Evolutionary conservation across 495 filamentous ascomycete species (phyloP), one percentile per base, ranked within the genome.

Genomic region (Pseudoneurospora amorphoporcata): DNA sequence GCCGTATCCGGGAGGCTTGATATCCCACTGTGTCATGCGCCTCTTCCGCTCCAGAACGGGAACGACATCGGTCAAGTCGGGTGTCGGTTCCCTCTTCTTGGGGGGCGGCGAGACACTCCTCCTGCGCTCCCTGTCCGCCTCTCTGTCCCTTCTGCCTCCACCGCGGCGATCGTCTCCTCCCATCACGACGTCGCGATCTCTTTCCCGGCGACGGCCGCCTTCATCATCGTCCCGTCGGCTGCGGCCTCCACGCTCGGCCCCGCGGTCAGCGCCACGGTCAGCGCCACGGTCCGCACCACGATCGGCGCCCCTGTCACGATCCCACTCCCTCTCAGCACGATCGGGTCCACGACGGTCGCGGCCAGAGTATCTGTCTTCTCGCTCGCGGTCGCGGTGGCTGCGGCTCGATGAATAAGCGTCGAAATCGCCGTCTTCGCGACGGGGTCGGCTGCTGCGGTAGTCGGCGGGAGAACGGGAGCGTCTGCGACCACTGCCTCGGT

Each of bases 1-100:
- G 81, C 98, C 95, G 77, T 99, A 99, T 39, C 95, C 95, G 29
- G 93, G 93, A 14, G 95, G 95, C 84, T 98, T 99, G 81, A 99
- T 97, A 80, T 99, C 95, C 95, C 95, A 99, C 81, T 98, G 97
- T 39, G 94, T 98, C 84, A 98, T 83, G 70, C 95, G 90, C 76
- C 95, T 90, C 86, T 92, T 94, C 71, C 94, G 90, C 75, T 93
- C 89, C 70, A 92, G 84, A 70, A 99, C 84, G 9, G 93, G 88
- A 37, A 89, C 84, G 72, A 93, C 84, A 76, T 97, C 90, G 73
- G 94, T 97, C 79, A 99, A 84, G 82, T 99, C 96, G 35, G 95
- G 96, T 0, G 95, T 98, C 32, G 95, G 92, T 81, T 98, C 95
- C 78, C 90, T 90, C 87, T 95, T 95, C 84, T 94, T 95, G 4